Evolutionary conservation across 495 filamentous ascomycete genomes (phyloP), one percentile per base, ranked within the genome.

Genomic region (Parmelia sp.): DNA sequence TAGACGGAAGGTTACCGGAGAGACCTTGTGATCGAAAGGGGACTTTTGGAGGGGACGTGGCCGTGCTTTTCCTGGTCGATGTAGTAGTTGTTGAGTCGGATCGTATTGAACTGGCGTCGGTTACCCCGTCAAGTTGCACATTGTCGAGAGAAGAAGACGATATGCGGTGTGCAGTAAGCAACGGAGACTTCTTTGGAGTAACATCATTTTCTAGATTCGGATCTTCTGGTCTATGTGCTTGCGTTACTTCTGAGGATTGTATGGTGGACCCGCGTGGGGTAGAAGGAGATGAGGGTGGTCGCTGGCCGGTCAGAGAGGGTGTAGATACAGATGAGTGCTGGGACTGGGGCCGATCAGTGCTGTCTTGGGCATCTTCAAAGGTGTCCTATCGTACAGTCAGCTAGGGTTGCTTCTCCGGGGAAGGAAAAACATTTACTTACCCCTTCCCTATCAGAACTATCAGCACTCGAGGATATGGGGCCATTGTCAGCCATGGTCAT

Each of bases 291-390:
- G 68, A 64, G 72, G 77, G 67, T 70, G 76, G 66, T 65, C 68
- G 76, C 51, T 78, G 79, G 70, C 82, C 76, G 44, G 80, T 80
- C 68, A 84, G 65, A 40, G 81, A 82, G 56, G 78, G 73, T 14
- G 68, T 56, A 37, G 71, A 69, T 37, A 75, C 73, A 10, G 78
- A 77, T 47, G 67, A 66, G 71, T 21, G 71, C 65, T 60, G 76
- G 68, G 65, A 66, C 65, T 42, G 61, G 62, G 68, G 75, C 65
- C 37, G 71, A 47, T 77, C 80, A 58, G 74, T 72, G 21, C 75
- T 79, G 74, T 90, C 89, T 68, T 83, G 77, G 63, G 88, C 88
- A 77, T 93, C 88, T 71, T 91, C 88, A 63, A 91, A 92, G 27
- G 85, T 84, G 64, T 92, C 89, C 88, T 91, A 74, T 69, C 67